Evolutionary conservation across 371 early-diverging fungal genomes (phyloP), one percentile per base, ranked within the genome.

Genomic region (Conidiobolus incongruus): DNA sequence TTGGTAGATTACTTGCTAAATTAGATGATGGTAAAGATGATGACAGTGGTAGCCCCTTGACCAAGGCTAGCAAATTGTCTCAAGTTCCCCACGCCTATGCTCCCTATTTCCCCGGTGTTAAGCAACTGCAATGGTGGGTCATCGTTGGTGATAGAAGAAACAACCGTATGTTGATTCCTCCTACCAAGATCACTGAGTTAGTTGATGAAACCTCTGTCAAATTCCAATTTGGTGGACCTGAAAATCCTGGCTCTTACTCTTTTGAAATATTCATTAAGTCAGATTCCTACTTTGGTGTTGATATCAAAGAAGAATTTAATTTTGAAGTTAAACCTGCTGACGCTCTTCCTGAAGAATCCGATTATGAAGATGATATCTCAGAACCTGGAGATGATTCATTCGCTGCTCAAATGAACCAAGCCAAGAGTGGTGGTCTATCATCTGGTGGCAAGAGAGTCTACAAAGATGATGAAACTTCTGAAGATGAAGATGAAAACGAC

Each of bases 381-480:
- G 95, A 93, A 48, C 92, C 93, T 28, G 95, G 89, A 44, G 90
- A 88, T 44, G 88, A 88, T 56, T 80, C 85, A 24, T 71, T 93
- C 53, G 93, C 91, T 23, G 90, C 87, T 5, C 91, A 85, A 56
- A 81, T 86, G 81, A 77, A 75, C 37, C 54, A 77, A 58, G 67
- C 81, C 69, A 69, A 81, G 33, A 73, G 72, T 15, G 60, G 64
- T 32, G 75, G 68, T 7, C 61, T 69, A 19, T 63, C 66, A 46
- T 72, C 72, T 47, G 75, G 72, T 20, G 40, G 21, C 3, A 47
- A 20, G 17, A 34, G 30, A 4, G 42, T 28, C 15, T 35, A n/a
- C 4, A 22, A 22, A 17, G 43, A 43, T 29, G 43, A 43, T 30
- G 16, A 33, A 7, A 43, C 43, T 35, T 43, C 43, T 7, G 19